Conservation (phyloP, 768 basidiomycete species). For the Pluteus cervinus region DNA sequence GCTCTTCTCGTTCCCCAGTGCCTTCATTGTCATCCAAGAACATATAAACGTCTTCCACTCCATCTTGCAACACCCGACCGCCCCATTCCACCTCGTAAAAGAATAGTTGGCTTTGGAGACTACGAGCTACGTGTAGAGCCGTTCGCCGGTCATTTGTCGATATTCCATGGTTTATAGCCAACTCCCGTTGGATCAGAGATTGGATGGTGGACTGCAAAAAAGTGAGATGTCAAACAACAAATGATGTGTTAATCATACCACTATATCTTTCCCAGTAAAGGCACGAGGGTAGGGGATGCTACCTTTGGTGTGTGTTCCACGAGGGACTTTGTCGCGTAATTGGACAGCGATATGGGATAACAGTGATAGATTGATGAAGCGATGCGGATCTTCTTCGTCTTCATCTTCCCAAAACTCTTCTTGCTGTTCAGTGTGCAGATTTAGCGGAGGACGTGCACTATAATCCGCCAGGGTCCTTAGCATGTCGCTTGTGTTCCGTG, state of each 20-base stretch:
- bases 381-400: constrained; percentile 49
- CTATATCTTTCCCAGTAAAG: constrained; percentile 93
- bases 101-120: constrained; percentile 86
- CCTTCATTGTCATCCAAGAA: constrained; percentile 85
- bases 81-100: constrained; percentile 99
- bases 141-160: constrained; percentile 70
- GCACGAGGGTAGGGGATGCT: constrained; percentile 86
- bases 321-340: constrained; percentile 81
- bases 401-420: constrained; percentile 56
- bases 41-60: constrained; percentile 92
- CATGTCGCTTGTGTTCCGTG: constrained; percentile 31
- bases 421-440: too few relatives aligned
- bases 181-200: constrained; percentile 72
- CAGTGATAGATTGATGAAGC: constrained; percentile 86
- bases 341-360: constrained; percentile 86
- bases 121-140: constrained; percentile 82
- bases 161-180: constrained; percentile 60
- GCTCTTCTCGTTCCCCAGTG: constrained; percentile 51
- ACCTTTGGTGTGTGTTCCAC: constrained; percentile 89
- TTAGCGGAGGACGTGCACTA: too few relatives aligned
- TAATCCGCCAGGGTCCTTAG: constrained; percentile 29
- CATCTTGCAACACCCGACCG: constrained; percentile 73
- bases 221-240: neutral
- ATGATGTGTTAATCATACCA: constrained; percentile 45
- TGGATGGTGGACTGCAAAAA: constrained; percentile 75